Conservation (phyloP, 2,329 filamentous ascomycete species). For the Aspergillus aculeatus region DNA sequence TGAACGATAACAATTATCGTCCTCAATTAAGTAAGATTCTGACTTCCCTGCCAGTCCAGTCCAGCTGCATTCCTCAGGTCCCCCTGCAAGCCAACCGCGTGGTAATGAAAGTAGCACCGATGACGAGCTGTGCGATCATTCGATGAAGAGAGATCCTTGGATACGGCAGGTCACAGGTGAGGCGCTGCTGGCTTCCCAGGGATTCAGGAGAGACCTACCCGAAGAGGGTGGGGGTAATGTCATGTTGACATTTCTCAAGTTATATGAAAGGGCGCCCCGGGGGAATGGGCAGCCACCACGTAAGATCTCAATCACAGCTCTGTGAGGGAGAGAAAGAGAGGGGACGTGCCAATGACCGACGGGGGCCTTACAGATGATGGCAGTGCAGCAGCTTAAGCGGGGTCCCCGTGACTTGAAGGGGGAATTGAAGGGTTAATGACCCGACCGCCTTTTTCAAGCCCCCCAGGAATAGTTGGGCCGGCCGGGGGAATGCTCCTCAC, state of each 20-base stretch:
- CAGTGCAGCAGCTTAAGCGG: slow-evolving; percentile 7
- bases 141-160: background rate
- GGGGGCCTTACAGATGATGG: slow-evolving; percentile 19
- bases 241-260: background rate
- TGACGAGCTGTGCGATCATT: background rate
- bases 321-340: background rate
- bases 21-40: background rate
- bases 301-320: slow-evolving; percentile 15
- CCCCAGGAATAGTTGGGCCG: background rate
- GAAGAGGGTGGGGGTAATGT: background rate
- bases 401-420: slow-evolving; percentile 10
- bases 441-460: background rate
- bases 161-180: slow-evolving; percentile 4
- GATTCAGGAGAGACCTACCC: background rate
- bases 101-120: background rate
- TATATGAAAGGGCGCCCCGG: background rate
- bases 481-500: background rate
- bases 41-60: slow-evolving; percentile 1
- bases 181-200: slow-evolving; percentile 2
- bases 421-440: background rate
- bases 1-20: slow-evolving; percentile 2
- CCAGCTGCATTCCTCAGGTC: slow-evolving; percentile 3
- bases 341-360: slow-evolving; percentile 12
- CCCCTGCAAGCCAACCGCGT: slow-evolving; percentile 6
- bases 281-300: slow-evolving; percentile 1